Evolutionary conservation across 208 protist species (phyloP).

Genomic region (Trichomonas tenax): DNA sequence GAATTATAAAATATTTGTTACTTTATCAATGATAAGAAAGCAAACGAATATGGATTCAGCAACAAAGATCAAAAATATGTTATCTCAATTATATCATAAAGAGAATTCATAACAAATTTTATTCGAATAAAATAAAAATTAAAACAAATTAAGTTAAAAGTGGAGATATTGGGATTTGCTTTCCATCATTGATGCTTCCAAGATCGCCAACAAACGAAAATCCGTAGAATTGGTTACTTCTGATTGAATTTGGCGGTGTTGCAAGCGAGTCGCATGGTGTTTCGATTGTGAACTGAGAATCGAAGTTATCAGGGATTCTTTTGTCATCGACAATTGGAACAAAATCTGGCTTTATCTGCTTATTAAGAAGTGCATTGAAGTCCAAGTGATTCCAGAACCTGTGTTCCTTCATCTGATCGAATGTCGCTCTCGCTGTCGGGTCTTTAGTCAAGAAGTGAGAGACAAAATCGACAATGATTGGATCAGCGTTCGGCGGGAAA

Average conservation of each 20-base stretch:
- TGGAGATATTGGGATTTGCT: no score
- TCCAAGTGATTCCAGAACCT: background rate
- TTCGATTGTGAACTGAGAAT: background rate
- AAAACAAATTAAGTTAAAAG: no score
- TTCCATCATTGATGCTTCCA: no score
- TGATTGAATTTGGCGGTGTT: background rate
- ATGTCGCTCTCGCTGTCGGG: background rate
- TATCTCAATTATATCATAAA: no score
- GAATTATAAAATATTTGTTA: no score
- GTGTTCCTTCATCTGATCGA: background rate
- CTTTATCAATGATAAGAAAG: no score
- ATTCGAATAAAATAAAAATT: no score
- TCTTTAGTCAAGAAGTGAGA: background rate
- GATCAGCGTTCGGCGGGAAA: background rate
- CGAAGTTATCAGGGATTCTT: background rate
- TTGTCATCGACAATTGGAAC: background rate
- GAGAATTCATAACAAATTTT: no score
- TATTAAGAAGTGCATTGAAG: background rate
- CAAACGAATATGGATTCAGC: no score
- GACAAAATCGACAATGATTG: background rate
- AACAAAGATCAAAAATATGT: no score
- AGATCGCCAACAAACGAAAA: no score
- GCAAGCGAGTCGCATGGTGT: background rate
- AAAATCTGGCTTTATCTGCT: background rate
- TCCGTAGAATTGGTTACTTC: no score